Evolutionary conservation across 257 asterid species (phyloP), one percentile per base, ranked within the genome.

Genomic region (Striga asiatica): DNA sequence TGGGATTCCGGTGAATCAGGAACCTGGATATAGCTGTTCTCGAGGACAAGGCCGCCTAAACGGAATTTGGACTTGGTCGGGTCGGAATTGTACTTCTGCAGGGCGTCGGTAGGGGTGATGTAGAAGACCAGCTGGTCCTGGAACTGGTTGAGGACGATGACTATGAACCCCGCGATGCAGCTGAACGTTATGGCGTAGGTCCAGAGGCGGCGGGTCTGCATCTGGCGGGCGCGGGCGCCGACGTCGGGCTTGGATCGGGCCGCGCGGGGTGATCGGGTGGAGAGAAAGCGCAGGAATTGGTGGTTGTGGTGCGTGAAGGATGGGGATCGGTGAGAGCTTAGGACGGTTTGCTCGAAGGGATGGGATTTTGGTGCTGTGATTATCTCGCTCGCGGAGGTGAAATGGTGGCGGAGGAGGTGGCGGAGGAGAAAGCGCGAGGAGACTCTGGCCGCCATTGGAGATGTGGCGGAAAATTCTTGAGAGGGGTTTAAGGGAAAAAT

Each of bases 171-270:
- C 27, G 94, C 96, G 59, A 84, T 67, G 81, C 94, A 80, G 66
- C 98, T 84, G 78, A 87, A 78, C 43, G 89, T 39, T 6, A 77
- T 24, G n/a, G 92, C 88, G 74, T 87, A 87, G 22, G 92, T 62
- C 98, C 98, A 91, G 9, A 91, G 85, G 48, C 96, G 96, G 25
- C 98, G 98, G 73, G 73, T 61, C 71, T 91, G 95, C 58, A 81
- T 77, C 59, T 87, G 94, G 0, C 94, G 84, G 31, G 98, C 89
- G 55, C 87, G 84, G 55, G 96, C 87, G 8, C 79, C 95, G 50
- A 91, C 84, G 65, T 83, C 94, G 56, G 86, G 82, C 49, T 53
- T 76, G 6, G 69, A 25, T 7, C 89, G 82, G 65, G 66, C 27
- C 48, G 82, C 69, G 25, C 78, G 79, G 54, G 42, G 28, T 42